These are phyloP conservation scores for Quercus bicolor DNA, from an alignment of 306 rosid species.

Conservation along the genomic window DNA sequence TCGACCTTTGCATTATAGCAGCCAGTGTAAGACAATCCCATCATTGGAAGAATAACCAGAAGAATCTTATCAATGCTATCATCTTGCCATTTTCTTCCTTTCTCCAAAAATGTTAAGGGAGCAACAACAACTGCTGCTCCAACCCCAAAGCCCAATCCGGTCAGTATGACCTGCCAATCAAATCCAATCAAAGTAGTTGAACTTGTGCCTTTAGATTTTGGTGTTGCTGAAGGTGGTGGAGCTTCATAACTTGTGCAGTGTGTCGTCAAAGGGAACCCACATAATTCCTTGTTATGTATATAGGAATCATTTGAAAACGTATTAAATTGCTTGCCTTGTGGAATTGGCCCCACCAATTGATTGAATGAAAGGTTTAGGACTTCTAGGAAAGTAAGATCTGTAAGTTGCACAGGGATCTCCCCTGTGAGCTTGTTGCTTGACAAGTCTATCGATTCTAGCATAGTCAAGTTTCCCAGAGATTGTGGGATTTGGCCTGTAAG, in stretches of 20 bases:
- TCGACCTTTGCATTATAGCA: slow-evolving; percentile 31
- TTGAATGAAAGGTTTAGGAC: too few relatives aligned
- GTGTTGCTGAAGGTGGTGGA: neutral
- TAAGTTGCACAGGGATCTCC: neutral
- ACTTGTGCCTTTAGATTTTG: neutral
- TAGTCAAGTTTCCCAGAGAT: neutral
- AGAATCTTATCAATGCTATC: slow-evolving; percentile 47
- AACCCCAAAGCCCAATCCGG: slow-evolving; percentile 77
- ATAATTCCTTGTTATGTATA: slow-evolving; percentile 6
- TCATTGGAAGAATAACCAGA: slow-evolving; percentile 45
- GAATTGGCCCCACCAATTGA: too few relatives aligned
- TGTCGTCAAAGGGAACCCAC: slow-evolving; percentile 23
- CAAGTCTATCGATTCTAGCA: slow-evolving; percentile 22
- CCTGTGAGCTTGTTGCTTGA: slow-evolving; percentile 12
- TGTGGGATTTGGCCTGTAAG: slow-evolving; percentile 11
- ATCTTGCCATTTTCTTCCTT: slow-evolving; percentile 65
- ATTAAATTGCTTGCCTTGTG: too few relatives aligned
- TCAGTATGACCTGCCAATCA: slow-evolving; percentile 65
- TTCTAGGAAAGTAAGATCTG: slow-evolving; percentile 26
- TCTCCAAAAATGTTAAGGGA: slow-evolving; percentile 54
- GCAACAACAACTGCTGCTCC: slow-evolving; percentile 70
- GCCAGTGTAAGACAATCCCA: slow-evolving; percentile 44
- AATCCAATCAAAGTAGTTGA: slow-evolving; percentile 13
- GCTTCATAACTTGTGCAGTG: neutral
- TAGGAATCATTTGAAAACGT: slow-evolving; percentile 10